Base-by-base conservation (phyloP, 2,329 filamentous ascomycete species). In the Tothia fuscella region DNA sequence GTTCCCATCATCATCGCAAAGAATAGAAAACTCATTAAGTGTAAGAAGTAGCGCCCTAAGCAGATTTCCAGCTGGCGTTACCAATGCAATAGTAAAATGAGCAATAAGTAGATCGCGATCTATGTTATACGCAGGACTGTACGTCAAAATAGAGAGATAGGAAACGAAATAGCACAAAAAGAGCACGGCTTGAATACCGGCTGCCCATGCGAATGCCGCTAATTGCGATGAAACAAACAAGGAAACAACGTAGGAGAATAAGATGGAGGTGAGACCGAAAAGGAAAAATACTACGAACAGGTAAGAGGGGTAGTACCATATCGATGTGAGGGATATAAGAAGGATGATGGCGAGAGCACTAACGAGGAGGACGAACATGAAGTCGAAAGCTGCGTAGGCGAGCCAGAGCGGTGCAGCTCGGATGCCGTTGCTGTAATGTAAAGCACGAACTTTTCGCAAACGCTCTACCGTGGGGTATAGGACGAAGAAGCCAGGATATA, bases 341-440 rank as follows among this genome's bases (percentile, higher is more conserved):
- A 93, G 74, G 20, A 75, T 74, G 17, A 78, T 75, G 6, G 75
- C 70, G 7, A 91, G 52, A 6, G 77, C 76, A 16, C 79, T 78
- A 20, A 78, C 73, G 3, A 75, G 51, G 12, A 93, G 55, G 1
- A 86, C 78, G 43, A 93, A 77, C 32, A 74, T 56, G 48, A 88
- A 86, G 61, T 95, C 88, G 53, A 94, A 93, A 0, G 68, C 54
- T 1, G 82, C 68, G 54, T 95, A 93, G 1, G 88, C 84, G 4
- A 84, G 61, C 88, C 89, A 95, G 2, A 95, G 66, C 1, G 87
- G 85, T 6, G 83, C 66, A 0, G 83, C 80, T 10, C 83, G 72
- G 21, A 94, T 86, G 35, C 88, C 88, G 54, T 94, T 95, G 41
- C 84, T 93, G 61, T 93, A 95, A 58, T 95, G 81, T 22, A 95